phyloP scores from a whole-genome alignment of 164 flowering plant genomes.

The Vitis vinifera region DNA sequence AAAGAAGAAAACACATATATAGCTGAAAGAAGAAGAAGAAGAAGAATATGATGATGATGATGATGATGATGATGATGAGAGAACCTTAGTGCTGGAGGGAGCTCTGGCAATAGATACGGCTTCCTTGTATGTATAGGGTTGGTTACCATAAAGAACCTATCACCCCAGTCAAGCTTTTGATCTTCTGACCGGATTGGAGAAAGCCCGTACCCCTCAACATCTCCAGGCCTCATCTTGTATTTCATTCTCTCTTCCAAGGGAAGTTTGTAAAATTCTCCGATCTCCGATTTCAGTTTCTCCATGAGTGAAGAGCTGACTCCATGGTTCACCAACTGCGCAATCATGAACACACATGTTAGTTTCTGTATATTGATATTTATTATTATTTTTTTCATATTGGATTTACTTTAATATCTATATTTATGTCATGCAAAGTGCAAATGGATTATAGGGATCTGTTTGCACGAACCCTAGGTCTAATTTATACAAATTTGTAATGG shows the following conservation, averaged over 20 bases:
- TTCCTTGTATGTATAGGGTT: slow-evolving; percentile 22
- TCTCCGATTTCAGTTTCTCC: slow-evolving; percentile 34
- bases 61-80: background rate
- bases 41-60: too few relatives aligned
- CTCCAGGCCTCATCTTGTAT: slow-evolving; percentile 24
- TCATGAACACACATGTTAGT: background rate
- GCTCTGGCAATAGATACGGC: slow-evolving; percentile 30
- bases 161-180: slow-evolving; percentile 25
- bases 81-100: slow-evolving; percentile 30
- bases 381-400: too few relatives aligned
- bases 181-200: slow-evolving; percentile 10
- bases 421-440: too few relatives aligned
- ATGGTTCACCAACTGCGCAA: slow-evolving; percentile 40
- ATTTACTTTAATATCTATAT: too few relatives aligned
- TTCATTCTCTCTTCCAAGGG: slow-evolving; percentile 40
- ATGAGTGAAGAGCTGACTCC: slow-evolving; percentile 29
- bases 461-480: too few relatives aligned
- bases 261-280: slow-evolving; percentile 30
- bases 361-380: too few relatives aligned
- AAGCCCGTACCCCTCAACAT: slow-evolving; percentile 46
- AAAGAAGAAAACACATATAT: too few relatives aligned
- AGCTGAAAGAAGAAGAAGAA: too few relatives aligned
- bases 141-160: slow-evolving; percentile 15
- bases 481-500: too few relatives aligned
- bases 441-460: too few relatives aligned